Base-by-base conservation (phyloP, 345 rosid genomes). In the Citrus unshiu region DNA sequence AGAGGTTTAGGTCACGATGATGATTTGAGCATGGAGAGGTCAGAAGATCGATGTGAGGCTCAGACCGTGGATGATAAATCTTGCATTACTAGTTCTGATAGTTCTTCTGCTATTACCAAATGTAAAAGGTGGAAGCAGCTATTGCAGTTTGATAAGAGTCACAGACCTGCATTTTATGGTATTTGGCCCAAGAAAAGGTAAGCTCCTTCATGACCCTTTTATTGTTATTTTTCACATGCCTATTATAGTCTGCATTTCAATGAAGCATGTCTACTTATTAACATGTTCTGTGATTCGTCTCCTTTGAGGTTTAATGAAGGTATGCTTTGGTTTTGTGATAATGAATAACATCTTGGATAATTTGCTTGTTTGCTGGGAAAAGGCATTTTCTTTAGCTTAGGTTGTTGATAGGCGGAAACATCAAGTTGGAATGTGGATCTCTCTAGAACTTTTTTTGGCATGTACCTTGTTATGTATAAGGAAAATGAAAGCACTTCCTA, bases 101-200 rank as follows among this genome's bases (percentile, higher is more conserved):
- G 72, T 80, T 82, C 78, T 32, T 72, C 78, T 51, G 81, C 66
- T 76, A 77, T 21, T 81, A 87, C 77, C 79, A 90, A 77, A 79
- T 84, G 77, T 76, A 80, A 75, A 32, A 78, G 76, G 72, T 84
- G 88, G 68, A 93, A 85, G 83, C 88, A 96, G 84, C 83, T 96
- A 76, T 78, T 96, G 85, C 97, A 96, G 76, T 94, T 92, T 88
- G 97, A 88, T 84, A 93, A 96, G 87, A 89, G 90, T 86, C 78
- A 83, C 76, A 91, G 99, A 75, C 98, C 97, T 82, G 97, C 94
- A 77, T 96, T 96, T 87, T 96, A 89, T 80, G 99, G 99, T 66
- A 82, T 90, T 69, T 96, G 97, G 99, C 95, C 94, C 22, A 86
- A 83, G 86, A 87, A 86, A 87, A 94, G 99, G 98, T 96, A 81